Conservation (phyloP, 257 asterid species). For the Cinchona pubescens region DNA sequence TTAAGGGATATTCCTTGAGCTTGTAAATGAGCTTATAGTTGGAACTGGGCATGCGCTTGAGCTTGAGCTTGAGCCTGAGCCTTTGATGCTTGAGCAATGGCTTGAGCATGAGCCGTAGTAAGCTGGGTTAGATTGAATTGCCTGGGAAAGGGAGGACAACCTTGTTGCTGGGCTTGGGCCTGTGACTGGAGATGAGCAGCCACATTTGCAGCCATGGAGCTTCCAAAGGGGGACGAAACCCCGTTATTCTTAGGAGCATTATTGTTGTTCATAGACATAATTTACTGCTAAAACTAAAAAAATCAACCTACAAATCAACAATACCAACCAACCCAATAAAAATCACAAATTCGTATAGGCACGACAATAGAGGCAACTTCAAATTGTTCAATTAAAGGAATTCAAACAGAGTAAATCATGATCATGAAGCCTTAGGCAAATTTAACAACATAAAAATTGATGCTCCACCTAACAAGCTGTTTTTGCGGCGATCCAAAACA, state of each 20-base stretch:
- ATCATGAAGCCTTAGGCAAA: background rate
- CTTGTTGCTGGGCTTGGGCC: slow-evolving; percentile 53
- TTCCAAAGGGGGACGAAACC: slow-evolving; percentile 78
- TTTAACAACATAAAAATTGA: background rate
- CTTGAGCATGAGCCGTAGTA: slow-evolving; percentile 81
- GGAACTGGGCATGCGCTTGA: slow-evolving; percentile 65
- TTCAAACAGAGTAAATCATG: background rate
- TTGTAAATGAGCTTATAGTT: slow-evolving; percentile 76
- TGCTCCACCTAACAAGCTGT: background rate
- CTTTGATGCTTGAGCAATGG: slow-evolving; percentile 67
- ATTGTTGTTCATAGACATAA: slow-evolving; percentile 80
- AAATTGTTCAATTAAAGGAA: background rate
- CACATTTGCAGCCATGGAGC: slow-evolving; percentile 54
- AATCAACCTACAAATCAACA: background rate
- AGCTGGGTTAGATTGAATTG: slow-evolving; percentile 70
- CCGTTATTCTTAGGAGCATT: slow-evolving; percentile 73
- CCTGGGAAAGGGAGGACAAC: slow-evolving; percentile 62
- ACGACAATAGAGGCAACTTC: background rate
- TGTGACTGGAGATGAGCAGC: slow-evolving; percentile 39
- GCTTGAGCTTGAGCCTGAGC: slow-evolving; percentile 53
- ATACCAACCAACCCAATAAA: background rate
- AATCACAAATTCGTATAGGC: background rate
- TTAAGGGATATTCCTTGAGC: slow-evolving; percentile 82
- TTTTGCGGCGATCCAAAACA: background rate
- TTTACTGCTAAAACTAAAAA: slow-evolving; percentile 8